Evolutionary conservation across 495 filamentous ascomycete genomes (phyloP).

Genomic region (Neurospora tetraspora): DNA sequence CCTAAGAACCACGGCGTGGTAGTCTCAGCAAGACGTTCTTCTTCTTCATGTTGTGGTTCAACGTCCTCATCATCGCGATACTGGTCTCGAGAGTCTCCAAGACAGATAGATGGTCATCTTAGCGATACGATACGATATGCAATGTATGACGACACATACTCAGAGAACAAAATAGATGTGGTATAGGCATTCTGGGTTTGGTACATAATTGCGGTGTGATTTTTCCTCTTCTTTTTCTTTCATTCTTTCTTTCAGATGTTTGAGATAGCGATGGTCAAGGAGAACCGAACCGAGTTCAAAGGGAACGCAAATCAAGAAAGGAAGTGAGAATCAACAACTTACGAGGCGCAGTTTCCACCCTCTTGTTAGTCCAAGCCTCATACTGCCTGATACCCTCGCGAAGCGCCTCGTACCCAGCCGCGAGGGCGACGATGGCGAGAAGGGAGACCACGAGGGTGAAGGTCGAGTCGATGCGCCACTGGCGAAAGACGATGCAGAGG

Average conservation of each 20-base stretch:
- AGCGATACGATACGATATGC: constrained; percentile 1
- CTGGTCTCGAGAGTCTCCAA: neutral
- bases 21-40: constrained; percentile 45
- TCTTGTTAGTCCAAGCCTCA: constrained; percentile 50
- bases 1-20: constrained; percentile 35
- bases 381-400: constrained; percentile 67
- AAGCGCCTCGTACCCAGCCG: constrained; percentile 83
- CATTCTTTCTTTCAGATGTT: neutral
- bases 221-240: no score
- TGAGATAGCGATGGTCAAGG: neutral
- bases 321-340: constrained; percentile 23
- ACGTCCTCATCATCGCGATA: neutral
- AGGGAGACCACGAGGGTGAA: constrained; percentile 69
- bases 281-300: neutral
- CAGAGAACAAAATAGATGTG: neutral
- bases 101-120: constrained; percentile 5
- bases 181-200: neutral
- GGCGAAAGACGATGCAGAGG: constrained; percentile 89
- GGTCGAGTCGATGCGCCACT: constrained; percentile 76
- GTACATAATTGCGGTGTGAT: neutral
- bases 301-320: neutral
- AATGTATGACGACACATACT: neutral
- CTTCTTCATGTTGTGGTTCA: constrained; percentile 25
- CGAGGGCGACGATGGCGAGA: constrained; percentile 66
- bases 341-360: constrained; percentile 46